Base-by-base conservation (phyloP, 164 flowering plant species). In the Annona cherimola region DNA sequence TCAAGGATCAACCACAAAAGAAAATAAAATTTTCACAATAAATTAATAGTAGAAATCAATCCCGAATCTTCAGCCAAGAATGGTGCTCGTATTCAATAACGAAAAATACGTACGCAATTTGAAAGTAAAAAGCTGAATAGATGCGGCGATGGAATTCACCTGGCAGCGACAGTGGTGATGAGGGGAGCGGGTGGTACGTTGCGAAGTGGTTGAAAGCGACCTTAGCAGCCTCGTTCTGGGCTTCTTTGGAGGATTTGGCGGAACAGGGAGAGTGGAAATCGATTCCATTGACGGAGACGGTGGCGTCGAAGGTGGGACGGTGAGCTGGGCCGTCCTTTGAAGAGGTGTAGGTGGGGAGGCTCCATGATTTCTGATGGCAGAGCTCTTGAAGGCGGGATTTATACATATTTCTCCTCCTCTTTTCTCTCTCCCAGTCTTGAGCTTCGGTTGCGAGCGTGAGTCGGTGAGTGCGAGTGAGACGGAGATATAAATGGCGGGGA, bases 181-280 rank as follows among this genome's bases (percentile, higher is more conserved):
- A 20, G 40, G 39, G 35, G 35, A 26, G 35, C 35, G 35, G 35
- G 9, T 3, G 57, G 14, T 9, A 2, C 57, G 50, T 4, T 3
- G 72, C 46, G 75, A 67, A 71, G 45, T 72, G 54, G 16, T 45
- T 12, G 65, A 72, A 68, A 44, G 75, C 75, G n/a, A 72, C 43
- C 26, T 45, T 71, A 9, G 93, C 89, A 9, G 86, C 93, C 2
- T 79, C 77, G 71, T 81, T 87, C 55, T 84, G 89, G 5, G 93
- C 85, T 4, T 83, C 80, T 63, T 85, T 87, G 50, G 82, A 42
- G 44, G 87, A 68, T 20, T 11, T 73, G 73, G 50, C 72, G 16
- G 9, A 61, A 0, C 7, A 8, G 2, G 54, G 11, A 40, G 83
- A 57, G 16, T 66, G 55, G 66, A 83, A 88, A 2, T 74, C 0